Evolutionary conservation across 129 eudicot species (phyloP).

Genomic region (Flaveria ramosissima): DNA sequence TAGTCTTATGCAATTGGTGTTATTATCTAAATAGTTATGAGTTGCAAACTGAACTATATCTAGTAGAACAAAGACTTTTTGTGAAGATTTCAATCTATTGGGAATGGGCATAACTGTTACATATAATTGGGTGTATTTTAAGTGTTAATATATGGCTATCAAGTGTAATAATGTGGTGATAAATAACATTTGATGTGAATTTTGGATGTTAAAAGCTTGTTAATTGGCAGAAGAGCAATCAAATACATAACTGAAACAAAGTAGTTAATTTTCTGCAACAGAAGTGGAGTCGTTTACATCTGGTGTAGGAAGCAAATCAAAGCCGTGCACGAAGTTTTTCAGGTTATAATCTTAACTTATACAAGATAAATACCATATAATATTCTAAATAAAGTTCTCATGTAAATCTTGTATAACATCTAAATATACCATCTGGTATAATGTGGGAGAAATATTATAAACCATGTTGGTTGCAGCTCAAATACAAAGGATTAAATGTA

Average conservation of each 20-base stretch:
- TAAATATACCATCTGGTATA: constrained; percentile 21
- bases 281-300: constrained; percentile 74
- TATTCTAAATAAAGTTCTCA: constrained; percentile 25
- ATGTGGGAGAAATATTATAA: constrained; percentile 19
- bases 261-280: constrained; percentile 65
- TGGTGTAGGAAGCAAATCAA: constrained; percentile 97
- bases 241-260: constrained; percentile 54
- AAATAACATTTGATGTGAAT: not conserved
- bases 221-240: constrained; percentile 26
- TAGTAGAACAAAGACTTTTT: not conserved
- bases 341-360: constrained; percentile 69
- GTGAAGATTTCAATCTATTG: not conserved
- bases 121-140: not conserved
- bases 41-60: constrained; percentile 4
- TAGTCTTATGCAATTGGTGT: not conserved
- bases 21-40: not conserved
- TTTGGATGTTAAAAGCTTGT: constrained; percentile 28
- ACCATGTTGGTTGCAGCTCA: constrained; percentile 33
- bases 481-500: constrained; percentile 23
- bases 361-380: constrained; percentile 40
- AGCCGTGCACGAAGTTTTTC: constrained; percentile 98
- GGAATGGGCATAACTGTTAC: not conserved
- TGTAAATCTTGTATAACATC: constrained; percentile 11
- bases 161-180: constrained; percentile 17
- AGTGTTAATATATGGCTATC: not conserved